phyloP scores from a whole-genome alignment of 2,329 filamentous ascomycete genomes.

The Phialophora tarda region DNA sequence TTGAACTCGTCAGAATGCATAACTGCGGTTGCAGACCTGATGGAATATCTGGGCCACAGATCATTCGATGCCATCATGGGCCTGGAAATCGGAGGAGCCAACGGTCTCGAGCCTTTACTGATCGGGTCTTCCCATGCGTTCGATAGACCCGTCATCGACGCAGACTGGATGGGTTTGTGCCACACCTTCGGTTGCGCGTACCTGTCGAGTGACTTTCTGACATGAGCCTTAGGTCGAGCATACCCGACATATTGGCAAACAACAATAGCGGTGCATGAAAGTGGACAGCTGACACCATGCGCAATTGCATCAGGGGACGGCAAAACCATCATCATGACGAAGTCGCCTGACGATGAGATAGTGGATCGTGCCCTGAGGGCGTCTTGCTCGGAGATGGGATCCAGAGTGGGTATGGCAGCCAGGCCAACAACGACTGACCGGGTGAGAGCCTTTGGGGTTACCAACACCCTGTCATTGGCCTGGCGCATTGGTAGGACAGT shows the following conservation, averaged over 20 bases:
- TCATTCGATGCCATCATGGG: constrained; percentile 64
- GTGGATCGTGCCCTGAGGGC: constrained; percentile 56
- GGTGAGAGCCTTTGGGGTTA: constrained; percentile 46
- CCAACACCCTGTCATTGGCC: constrained; percentile 52
- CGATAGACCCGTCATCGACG: background rate
- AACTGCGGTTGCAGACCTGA: constrained; percentile 56
- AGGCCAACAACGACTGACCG: constrained; percentile 48
- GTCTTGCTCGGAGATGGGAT: constrained; percentile 63
- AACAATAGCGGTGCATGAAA: constrained; percentile 32
- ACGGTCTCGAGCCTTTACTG: constrained; percentile 54
- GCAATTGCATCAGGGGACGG: constrained; percentile 55
- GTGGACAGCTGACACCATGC: constrained; percentile 36
- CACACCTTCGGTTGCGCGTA: too few species aligned
- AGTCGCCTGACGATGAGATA: constrained; percentile 44
- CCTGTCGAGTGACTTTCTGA: too few species aligned
- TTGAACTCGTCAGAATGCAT: constrained; percentile 61
- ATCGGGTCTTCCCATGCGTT: too few species aligned
- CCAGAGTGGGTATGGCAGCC: constrained; percentile 49
- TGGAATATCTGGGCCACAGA: constrained; percentile 54
- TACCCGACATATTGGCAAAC: constrained; percentile 33
- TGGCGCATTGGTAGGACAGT: constrained; percentile 66
- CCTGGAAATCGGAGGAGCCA: constrained; percentile 70
- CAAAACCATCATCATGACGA: constrained; percentile 56
- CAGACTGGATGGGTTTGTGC: constrained; percentile 27
- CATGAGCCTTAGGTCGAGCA: constrained; percentile 32